Evolutionary conservation across 345 rosid species (phyloP), one percentile per base, ranked within the genome.

Genomic region (Sapria himalayana): DNA sequence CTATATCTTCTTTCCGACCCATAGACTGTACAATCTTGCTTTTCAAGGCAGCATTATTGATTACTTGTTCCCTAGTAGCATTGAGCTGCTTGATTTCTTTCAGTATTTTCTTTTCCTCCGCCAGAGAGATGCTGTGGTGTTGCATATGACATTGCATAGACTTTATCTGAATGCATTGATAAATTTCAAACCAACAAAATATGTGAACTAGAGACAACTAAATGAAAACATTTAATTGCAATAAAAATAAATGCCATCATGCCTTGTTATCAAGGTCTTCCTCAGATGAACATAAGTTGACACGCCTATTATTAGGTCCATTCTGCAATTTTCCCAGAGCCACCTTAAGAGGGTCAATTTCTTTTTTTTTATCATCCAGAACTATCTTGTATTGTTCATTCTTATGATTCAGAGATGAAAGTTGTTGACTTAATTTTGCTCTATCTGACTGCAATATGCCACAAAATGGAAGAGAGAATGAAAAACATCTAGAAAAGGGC

Each of bases 41-140:
- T 64, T 76, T 75, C 69, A 66, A 25, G 7, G 81, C 92, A 43
- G 62, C 81, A 70, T 84, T 73, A 32, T 84, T 79, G 59, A 80
- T 68, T 54, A 91, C 99, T 49, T 71, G 74, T 11, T 73, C 92
- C 69, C 99, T 71, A 27, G 99, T 91, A 27, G 77, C 84, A 60
- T 84, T 95, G 38, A 91, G 81, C 61, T 54, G 93, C 59, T 73
- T 80, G 53, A 91, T 71, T 62, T 91, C 95, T 63, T 65, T 74
- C 24, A 91, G 80, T 36, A 80, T 21, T 64, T 91, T 79, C 67
- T 91, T 91, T 71, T 91, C 99, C 70, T 91, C 96, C 0, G 81
- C 29, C 54, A 91, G 46, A 4, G 92, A 59, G 52, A 84, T 84
- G 71, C 95, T 84, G 52, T 84, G 93, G 38, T 91, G 99, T 54